A percentile compares a stretch with the other conserved stretches of the same genome.
Conservation (phyloP, 768 basidiomycete species). For the Termitomyces sp. region DNA sequence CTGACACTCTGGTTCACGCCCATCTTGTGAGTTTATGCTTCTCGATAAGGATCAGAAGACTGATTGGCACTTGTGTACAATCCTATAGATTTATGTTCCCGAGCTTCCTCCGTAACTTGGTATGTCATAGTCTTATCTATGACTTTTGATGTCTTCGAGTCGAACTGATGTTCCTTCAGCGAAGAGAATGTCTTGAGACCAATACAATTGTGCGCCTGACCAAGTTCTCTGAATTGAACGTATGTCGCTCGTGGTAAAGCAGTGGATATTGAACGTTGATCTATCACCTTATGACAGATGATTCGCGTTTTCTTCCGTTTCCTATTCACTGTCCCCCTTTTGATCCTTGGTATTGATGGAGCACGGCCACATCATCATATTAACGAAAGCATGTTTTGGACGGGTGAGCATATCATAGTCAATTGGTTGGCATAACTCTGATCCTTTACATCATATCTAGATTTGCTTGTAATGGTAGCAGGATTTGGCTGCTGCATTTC, state of each 20-base stretch:
- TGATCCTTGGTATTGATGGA: constrained; percentile 72
- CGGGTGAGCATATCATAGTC: constrained; percentile 35
- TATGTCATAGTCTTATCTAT: constrained; percentile 29
- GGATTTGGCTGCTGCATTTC: constrained; percentile 65
- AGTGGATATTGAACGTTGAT: neutral
- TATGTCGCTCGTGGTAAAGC: constrained; percentile 22
- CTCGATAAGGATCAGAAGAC: constrained; percentile 9
- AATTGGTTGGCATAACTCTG: neutral
- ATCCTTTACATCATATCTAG: constrained; percentile 31
- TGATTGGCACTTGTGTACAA: constrained; percentile 34
- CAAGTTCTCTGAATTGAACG: constrained; percentile 83
- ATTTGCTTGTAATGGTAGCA: constrained; percentile 57
- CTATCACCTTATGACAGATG: constrained; percentile 36
- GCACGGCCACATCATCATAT: constrained; percentile 57
- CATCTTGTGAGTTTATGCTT: constrained; percentile 49
- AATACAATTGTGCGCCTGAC: constrained; percentile 68
- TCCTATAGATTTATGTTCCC: constrained; percentile 66
- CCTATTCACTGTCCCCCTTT: constrained; percentile 61
- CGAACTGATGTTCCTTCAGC: constrained; percentile 33
- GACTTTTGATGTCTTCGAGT: neutral
- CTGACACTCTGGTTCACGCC: constrained; percentile 77
- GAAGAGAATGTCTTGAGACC: constrained; percentile 59
- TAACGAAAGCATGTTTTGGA: constrained; percentile 59
- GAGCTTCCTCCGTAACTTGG: constrained; percentile 59
- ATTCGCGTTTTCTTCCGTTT: constrained; percentile 75